Percentiles rank a stretch among this genome's conserved stretches.
phyloP scores from a whole-genome alignment of 2,329 filamentous ascomycete genomes.

The Colletotrichum siamense region DNA sequence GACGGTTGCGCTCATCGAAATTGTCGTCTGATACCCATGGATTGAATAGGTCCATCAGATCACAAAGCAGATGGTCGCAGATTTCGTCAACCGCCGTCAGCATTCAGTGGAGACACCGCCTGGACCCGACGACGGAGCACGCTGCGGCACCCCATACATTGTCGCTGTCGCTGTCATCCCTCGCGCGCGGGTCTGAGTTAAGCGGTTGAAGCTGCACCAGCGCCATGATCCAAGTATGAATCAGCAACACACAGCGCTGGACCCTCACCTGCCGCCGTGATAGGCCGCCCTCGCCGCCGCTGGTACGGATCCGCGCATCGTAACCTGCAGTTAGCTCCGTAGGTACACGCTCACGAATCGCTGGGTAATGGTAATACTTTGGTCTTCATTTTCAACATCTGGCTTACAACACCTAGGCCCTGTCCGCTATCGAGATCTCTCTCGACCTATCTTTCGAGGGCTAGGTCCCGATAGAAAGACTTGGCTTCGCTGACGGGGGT shows the following conservation, averaged over 20 bases:
- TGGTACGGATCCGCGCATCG: not conserved
- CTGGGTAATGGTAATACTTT: not conserved
- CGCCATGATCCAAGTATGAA: constrained; percentile 9
- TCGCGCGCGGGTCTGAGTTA: constrained; percentile 11
- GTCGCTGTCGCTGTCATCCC: not conserved
- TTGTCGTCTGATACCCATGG: not conserved
- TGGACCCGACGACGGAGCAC: not conserved
- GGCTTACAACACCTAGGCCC: not conserved
- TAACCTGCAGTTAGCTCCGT: not conserved
- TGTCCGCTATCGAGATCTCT: not conserved
- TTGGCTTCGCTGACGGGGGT: not conserved
- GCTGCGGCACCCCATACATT: not conserved
- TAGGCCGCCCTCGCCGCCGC: not conserved
- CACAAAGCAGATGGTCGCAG: not conserved
- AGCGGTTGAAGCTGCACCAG: constrained; percentile 8
- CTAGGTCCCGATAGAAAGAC: not conserved
- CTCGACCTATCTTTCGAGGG: not conserved
- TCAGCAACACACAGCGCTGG: constrained; percentile 11
- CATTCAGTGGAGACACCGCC: not conserved
- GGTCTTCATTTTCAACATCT: not conserved
- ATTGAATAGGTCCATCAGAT: not conserved
- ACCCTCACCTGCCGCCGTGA: not conserved
- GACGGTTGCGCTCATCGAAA: not conserved
- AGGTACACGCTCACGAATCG: not conserved
- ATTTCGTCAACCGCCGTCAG: not conserved